Conservation (phyloP, 2,329 filamentous ascomycete species). For the Scleromitrula shiraiana region DNA sequence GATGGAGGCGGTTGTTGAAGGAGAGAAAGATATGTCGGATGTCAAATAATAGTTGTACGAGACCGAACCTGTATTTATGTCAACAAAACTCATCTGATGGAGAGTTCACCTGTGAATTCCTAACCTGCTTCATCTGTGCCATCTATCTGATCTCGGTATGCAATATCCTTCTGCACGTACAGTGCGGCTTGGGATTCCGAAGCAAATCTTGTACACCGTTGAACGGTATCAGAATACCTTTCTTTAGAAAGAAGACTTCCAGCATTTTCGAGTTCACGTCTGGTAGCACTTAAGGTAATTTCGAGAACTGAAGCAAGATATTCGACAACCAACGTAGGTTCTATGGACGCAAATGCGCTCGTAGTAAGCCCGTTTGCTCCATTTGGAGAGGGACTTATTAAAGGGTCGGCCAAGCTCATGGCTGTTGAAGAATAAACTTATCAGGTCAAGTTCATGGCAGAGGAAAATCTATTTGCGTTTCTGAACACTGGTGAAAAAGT, state of each 20-base stretch:
- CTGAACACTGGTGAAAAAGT: slow-evolving; percentile 15
- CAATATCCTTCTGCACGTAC: slow-evolving; percentile 81
- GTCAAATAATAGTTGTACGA: slow-evolving; percentile 72
- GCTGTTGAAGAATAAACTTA: slow-evolving; percentile 16
- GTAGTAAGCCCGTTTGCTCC: slow-evolving; percentile 25
- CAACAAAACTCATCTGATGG: slow-evolving; percentile 25
- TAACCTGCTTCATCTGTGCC: slow-evolving; percentile 32
- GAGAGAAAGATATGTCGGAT: slow-evolving; percentile 70
- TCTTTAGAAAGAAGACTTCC: slow-evolving; percentile 75
- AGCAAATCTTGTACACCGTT: slow-evolving; percentile 83
- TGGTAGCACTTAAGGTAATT: slow-evolving; percentile 66
- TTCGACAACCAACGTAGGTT: slow-evolving; percentile 62
- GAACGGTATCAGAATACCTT: slow-evolving; percentile 69
- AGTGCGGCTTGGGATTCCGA: slow-evolving; percentile 73
- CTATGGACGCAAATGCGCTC: slow-evolving; percentile 45
- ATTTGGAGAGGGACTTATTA: slow-evolving; percentile 25
- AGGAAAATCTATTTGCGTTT: slow-evolving; percentile 9
- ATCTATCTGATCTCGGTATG: slow-evolving; percentile 32
- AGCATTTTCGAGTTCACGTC: slow-evolving; percentile 68
- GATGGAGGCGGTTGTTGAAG: slow-evolving; percentile 77
- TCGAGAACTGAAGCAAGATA: slow-evolving; percentile 64
- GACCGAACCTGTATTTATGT: slow-evolving; percentile 34
- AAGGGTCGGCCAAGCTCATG: slow-evolving; percentile 28
- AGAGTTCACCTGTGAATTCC: slow-evolving; percentile 10
- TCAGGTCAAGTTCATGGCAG: slow-evolving; percentile 21